Conservation (phyloP, 768 basidiomycete genomes). For the Pholiota molesta region DNA sequence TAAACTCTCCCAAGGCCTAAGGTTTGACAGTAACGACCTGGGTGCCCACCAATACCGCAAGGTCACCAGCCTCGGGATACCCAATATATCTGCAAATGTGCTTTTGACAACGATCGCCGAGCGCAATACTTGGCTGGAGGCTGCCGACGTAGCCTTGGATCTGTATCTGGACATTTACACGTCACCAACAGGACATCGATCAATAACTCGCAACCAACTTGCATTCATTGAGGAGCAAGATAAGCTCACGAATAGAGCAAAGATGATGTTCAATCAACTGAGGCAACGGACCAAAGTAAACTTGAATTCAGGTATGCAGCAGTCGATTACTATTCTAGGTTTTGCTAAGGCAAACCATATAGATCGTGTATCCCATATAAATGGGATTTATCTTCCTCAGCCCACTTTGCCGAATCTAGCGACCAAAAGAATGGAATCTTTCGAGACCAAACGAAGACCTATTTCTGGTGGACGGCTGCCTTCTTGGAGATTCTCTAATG, state of each 20-base stretch:
- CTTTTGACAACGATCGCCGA: conserved; percentile 46
- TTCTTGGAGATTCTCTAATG: conserved; percentile 25
- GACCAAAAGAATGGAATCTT: conserved; percentile 35
- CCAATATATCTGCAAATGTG: conserved; percentile 49
- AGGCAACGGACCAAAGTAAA: conserved; percentile 17
- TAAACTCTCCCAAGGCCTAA: conserved; percentile 59
- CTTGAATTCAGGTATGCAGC: conserved; percentile 14
- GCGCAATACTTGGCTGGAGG: conserved; percentile 67
- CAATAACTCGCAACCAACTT: conserved; percentile 54
- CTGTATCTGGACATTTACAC: conserved; percentile 70
- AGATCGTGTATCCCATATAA: conserved; percentile 39
- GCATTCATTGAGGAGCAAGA: conserved; percentile 77
- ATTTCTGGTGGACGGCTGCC: conserved; percentile 4
- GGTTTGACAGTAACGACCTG: conserved; percentile 74
- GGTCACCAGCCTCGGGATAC: conserved; percentile 61
- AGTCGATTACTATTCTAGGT: background rate
- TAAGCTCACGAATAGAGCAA: conserved; percentile 61
- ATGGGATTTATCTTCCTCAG: conserved; percentile 52
- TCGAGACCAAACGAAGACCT: conserved; percentile 6
- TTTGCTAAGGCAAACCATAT: background rate
- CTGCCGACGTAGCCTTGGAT: conserved; percentile 55
- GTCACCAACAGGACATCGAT: conserved; percentile 58
- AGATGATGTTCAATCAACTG: conserved; percentile 48
- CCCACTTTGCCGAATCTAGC: conserved; percentile 28
- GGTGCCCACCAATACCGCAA: conserved; percentile 70